Evolutionary conservation across 495 filamentous ascomycete species (phyloP).

Genomic region (Astrothelium subdiscretum): DNA sequence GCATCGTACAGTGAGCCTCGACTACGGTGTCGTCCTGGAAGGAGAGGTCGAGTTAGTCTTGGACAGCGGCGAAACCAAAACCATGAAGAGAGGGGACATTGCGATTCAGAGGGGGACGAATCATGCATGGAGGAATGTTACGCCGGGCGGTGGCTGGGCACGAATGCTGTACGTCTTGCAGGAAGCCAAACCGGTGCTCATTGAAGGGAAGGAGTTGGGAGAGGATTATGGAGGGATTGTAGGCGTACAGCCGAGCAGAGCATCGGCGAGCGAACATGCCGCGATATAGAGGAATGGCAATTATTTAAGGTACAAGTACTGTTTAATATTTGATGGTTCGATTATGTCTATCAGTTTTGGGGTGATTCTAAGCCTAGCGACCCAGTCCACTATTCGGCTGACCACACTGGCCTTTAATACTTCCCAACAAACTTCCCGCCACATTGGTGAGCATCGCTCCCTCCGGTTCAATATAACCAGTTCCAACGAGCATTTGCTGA

Average conservation of each 20-base stretch:
- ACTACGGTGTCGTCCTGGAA: slow-evolving; percentile 26
- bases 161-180: slow-evolving; percentile 23
- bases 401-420: no score
- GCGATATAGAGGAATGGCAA: no score
- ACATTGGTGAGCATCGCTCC: no score
- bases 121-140: slow-evolving; percentile 24
- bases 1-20: slow-evolving; percentile 23
- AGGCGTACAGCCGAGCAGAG: not conserved
- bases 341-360: no score
- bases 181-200: slow-evolving; percentile 16
- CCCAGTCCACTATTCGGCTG: no score
- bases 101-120: slow-evolving; percentile 22
- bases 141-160: slow-evolving; percentile 10
- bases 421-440: no score
- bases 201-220: slow-evolving; percentile 16
- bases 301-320: no score
- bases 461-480: no score
- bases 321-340: no score
- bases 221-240: slow-evolving; percentile 13
- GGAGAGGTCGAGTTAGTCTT: slow-evolving; percentile 23
- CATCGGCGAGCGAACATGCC: not conserved
- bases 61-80: slow-evolving; percentile 20
- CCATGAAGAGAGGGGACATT: slow-evolving; percentile 22
- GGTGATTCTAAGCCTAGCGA: no score
- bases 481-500: no score